Percentiles rank a stretch among this genome's conserved stretches.
Evolutionary conservation across 108 stramenopile genomes (phyloP).

Genomic region (Skeletonema potamos): DNA sequence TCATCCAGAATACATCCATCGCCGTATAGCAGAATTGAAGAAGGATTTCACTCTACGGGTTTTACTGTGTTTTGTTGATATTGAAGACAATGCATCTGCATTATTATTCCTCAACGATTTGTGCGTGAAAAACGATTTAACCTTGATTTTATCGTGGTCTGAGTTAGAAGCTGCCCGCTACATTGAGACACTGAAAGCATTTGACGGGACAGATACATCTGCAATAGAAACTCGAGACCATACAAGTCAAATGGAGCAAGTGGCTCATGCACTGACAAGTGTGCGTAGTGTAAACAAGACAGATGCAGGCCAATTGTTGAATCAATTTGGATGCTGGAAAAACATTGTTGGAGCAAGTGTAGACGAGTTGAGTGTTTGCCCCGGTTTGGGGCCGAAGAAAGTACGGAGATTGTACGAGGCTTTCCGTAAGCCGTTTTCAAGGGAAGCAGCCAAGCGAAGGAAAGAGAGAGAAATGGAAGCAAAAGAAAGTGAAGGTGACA

Average conservation of each 20-base stretch:
- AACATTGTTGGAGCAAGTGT: slow-evolving; percentile 58
- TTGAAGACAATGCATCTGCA: slow-evolving; percentile 77
- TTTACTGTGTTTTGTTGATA: slow-evolving; percentile 87
- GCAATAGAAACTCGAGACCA: slow-evolving; percentile 72
- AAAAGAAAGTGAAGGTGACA: slow-evolving; percentile 6
- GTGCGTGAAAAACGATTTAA: slow-evolving; percentile 70
- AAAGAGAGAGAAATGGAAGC: slow-evolving; percentile 12
- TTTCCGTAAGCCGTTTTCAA: slow-evolving; percentile 81
- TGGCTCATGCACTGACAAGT: slow-evolving; percentile 63
- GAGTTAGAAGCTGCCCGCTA: slow-evolving; percentile 90
- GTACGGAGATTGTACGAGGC: slow-evolving; percentile 73
- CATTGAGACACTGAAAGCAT: slow-evolving; percentile 92
- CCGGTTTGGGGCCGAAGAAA: slow-evolving; percentile 85
- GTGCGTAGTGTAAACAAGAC: slow-evolving; percentile 78
- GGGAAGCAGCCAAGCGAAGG: slow-evolving; percentile 19
- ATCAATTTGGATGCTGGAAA: slow-evolving; percentile 62
- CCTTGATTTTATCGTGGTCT: slow-evolving; percentile 84
- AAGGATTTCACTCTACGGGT: slow-evolving; percentile 74
- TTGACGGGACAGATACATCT: slow-evolving; percentile 86
- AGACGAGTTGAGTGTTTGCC: slow-evolving; percentile 78
- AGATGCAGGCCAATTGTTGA: slow-evolving; percentile 66
- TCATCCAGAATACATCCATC: slow-evolving; percentile 69
- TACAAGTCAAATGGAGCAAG: slow-evolving; percentile 55
- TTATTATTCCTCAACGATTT: slow-evolving; percentile 77
- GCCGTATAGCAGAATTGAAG: slow-evolving; percentile 67